These are phyloP conservation scores for Termitomyces bulborhizus DNA, from an alignment of 768 basidiomycete species.

Conservation along the genomic window DNA sequence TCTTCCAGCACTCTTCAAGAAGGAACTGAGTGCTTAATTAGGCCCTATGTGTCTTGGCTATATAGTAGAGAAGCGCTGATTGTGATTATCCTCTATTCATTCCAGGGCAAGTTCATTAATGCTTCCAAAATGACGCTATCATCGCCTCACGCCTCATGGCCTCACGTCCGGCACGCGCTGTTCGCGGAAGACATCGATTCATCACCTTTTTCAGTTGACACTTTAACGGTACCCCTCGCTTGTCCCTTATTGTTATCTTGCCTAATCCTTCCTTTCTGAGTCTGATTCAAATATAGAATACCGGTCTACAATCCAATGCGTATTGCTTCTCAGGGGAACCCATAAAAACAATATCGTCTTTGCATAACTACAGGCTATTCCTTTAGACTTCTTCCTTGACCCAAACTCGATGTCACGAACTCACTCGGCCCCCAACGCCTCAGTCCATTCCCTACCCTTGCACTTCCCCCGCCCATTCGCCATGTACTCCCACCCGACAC, in stretches of 20 bases:
- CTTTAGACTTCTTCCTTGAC: neutral
- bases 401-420: neutral
- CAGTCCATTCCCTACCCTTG: neutral
- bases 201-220: neutral
- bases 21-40: neutral
- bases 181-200: neutral
- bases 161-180: slow-evolving; percentile 9
- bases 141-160: slow-evolving; percentile 9
- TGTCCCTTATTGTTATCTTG: neutral
- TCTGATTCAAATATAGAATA: slow-evolving; percentile 1
- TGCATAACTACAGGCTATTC: neutral
- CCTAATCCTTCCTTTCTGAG: neutral
- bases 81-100: neutral
- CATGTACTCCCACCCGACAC: neutral
- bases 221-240: neutral
- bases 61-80: neutral
- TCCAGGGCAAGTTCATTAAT: neutral
- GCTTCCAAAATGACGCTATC: slow-evolving; percentile 6
- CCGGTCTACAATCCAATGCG: neutral
- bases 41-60: neutral
- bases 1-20: neutral
- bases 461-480: slow-evolving; percentile 1
- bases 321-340: neutral
- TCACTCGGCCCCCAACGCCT: slow-evolving; percentile 1
- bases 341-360: slow-evolving; percentile 8